Conservation (phyloP, 164 flowering plant genomes). For the Sedum album region DNA sequence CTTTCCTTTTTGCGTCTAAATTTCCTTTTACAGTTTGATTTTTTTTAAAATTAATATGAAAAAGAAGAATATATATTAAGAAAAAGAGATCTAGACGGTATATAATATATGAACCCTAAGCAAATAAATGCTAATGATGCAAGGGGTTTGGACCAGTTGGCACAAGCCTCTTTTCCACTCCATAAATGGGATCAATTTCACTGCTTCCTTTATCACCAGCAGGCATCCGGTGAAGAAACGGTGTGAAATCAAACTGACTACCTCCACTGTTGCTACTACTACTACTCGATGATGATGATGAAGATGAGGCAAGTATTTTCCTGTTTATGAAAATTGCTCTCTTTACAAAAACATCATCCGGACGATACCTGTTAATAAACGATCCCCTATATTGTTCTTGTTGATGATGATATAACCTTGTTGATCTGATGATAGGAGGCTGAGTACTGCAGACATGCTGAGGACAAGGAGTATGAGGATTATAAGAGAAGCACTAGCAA, state of each 20-base stretch:
- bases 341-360: background rate
- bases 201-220: background rate
- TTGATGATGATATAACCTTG: conserved; percentile 8
- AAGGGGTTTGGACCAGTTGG: conserved; percentile 70
- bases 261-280: background rate
- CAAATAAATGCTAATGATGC: conserved; percentile 38
- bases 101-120: background rate
- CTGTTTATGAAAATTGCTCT: conserved; percentile 8
- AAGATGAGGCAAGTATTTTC: conserved; percentile 16
- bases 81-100: background rate
- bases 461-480: background rate
- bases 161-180: conserved; percentile 43
- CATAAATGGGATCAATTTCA: conserved; percentile 44
- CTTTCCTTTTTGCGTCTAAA: too few relatives aligned
- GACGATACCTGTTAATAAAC: background rate
- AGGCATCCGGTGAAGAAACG: conserved; percentile 16
- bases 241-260: conserved; percentile 30
- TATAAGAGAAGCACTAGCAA: background rate
- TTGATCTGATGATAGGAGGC: background rate
- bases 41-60: background rate
- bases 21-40: background rate
- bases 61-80: background rate
- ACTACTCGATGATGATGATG: background rate
- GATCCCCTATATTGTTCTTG: conserved; percentile 5
- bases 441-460: background rate